Percentiles rank a stretch among this genome's conserved stretches.
These are phyloP conservation scores for Colletotrichum musae DNA, from an alignment of 2,329 filamentous ascomycete genomes.

Conservation along the genomic window DNA sequence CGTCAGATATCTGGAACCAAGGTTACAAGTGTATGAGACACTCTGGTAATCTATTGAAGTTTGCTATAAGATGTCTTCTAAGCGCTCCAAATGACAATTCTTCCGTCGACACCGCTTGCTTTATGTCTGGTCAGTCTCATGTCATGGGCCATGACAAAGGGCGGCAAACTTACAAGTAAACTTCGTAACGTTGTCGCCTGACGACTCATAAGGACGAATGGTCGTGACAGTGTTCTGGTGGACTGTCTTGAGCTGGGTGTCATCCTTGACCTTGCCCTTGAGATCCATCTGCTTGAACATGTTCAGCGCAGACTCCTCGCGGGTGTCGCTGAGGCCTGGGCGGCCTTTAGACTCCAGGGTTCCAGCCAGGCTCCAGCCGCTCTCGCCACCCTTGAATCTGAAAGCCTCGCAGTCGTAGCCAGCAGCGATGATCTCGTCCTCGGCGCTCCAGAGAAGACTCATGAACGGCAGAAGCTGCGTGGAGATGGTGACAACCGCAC, in stretches of 20 bases:
- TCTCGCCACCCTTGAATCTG: slow-evolving; percentile 83
- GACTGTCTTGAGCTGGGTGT: slow-evolving; percentile 93
- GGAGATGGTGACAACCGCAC: slow-evolving; percentile 89
- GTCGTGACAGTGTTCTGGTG: slow-evolving; percentile 98
- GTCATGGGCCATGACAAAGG: not conserved
- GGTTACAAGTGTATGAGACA: slow-evolving; percentile 14
- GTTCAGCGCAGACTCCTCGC: slow-evolving; percentile 94
- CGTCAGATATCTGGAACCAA: not conserved
- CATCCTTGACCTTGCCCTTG: slow-evolving; percentile 91
- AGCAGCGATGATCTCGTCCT: slow-evolving; percentile 94
- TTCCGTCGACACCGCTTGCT: slow-evolving; percentile 88
- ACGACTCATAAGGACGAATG: slow-evolving; percentile 81
- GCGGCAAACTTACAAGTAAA: slow-evolving; percentile 82
- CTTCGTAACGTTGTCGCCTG: slow-evolving; percentile 76
- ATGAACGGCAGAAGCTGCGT: slow-evolving; percentile 94
- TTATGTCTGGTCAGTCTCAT: slow-evolving; percentile 47
- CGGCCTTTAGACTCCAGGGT: slow-evolving; percentile 83
- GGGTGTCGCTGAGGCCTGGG: slow-evolving; percentile 71
- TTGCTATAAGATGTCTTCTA: slow-evolving; percentile 56
- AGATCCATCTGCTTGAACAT: slow-evolving; percentile 99
- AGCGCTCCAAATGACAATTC: slow-evolving; percentile 83
- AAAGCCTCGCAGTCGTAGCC: slow-evolving; percentile 94
- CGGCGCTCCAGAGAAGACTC: slow-evolving; percentile 91
- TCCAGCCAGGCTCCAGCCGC: slow-evolving; percentile 87
- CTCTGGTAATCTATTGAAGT: slow-evolving; percentile 30